Percentiles rank a stretch among this genome's conserved stretches.
Evolutionary conservation across 2,329 filamentous ascomycete species (phyloP).

Genomic region (Thelonectria olida): DNA sequence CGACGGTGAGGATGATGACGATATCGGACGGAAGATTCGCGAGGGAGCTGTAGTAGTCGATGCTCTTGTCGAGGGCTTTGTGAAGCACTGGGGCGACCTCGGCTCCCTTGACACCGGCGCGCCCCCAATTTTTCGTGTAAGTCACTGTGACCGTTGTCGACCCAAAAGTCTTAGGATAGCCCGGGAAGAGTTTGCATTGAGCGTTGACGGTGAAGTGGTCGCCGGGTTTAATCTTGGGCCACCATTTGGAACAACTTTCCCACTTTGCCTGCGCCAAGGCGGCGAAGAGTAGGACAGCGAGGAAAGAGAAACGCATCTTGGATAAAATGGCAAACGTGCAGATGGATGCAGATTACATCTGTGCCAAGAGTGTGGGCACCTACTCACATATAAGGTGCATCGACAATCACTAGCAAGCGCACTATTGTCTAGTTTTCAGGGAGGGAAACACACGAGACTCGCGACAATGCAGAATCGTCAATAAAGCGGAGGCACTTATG

Average conservation of each 20-base stretch:
- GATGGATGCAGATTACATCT: too few species aligned
- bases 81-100: conserved; percentile 17
- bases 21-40: conserved; percentile 11
- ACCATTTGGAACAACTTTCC: conserved; percentile 15
- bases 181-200: conserved; percentile 13
- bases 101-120: not conserved
- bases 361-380: too few species aligned
- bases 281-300: not conserved
- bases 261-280: conserved; percentile 4
- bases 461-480: too few species aligned
- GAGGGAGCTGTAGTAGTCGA: conserved; percentile 17
- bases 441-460: too few species aligned
- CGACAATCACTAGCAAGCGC: too few species aligned
- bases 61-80: conserved; percentile 6
- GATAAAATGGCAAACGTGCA: too few species aligned
- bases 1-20: conserved; percentile 18
- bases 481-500: too few species aligned
- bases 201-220: conserved; percentile 5
- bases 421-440: too few species aligned
- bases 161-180: conserved; percentile 18
- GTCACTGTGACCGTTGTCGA: conserved; percentile 14
- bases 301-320: conserved; percentile 9
- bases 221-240: not conserved
- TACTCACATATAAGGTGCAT: too few species aligned
- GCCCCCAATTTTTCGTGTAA: conserved; percentile 21